Evolutionary conservation across 441 rosid species (phyloP).

Genomic region (Francoa sonchifolia): DNA sequence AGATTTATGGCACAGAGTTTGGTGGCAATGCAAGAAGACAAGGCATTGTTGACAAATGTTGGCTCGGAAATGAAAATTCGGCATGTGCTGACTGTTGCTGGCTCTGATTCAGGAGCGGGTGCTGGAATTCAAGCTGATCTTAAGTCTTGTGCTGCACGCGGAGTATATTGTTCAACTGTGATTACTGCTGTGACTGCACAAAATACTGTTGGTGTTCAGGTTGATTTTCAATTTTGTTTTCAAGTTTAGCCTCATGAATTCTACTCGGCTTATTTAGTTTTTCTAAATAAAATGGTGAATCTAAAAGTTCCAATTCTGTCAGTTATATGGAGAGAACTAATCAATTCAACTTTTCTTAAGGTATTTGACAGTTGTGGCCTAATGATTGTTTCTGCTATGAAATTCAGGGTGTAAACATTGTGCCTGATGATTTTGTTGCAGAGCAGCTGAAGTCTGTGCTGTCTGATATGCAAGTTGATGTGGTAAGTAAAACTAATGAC

Average conservation of each 20-base stretch:
- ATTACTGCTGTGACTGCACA: conserved; percentile 89
- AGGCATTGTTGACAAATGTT: conserved; percentile 7
- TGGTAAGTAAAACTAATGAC: conserved; percentile 23
- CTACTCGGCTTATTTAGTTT: background rate
- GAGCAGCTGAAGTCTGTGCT: conserved; percentile 56
- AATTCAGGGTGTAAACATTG: conserved; percentile 34
- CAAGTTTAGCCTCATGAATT: background rate
- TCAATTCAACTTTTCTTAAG: too few species aligned
- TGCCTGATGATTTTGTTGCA: conserved; percentile 40
- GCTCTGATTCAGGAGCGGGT: conserved; percentile 90
- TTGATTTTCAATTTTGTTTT: background rate
- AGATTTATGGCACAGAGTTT: conserved; percentile 2
- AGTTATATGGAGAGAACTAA: too few species aligned
- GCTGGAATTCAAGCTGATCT: conserved; percentile 96
- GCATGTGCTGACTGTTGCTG: conserved; percentile 77
- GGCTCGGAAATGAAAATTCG: conserved; percentile 27
- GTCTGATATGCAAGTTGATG: conserved; percentile 68
- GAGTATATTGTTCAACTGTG: conserved; percentile 81
- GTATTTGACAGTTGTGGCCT: too few species aligned
- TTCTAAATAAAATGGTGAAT: too few species aligned
- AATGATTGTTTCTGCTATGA: background rate
- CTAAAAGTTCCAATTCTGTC: too few species aligned
- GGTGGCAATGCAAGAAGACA: conserved; percentile 16
- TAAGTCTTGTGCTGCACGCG: conserved; percentile 79
- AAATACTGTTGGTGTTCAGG: conserved; percentile 86